Evolutionary conservation across 2,329 filamentous ascomycete genomes (phyloP), one percentile per base, ranked within the genome.

Genomic region (Fusarium liriodendri): DNA sequence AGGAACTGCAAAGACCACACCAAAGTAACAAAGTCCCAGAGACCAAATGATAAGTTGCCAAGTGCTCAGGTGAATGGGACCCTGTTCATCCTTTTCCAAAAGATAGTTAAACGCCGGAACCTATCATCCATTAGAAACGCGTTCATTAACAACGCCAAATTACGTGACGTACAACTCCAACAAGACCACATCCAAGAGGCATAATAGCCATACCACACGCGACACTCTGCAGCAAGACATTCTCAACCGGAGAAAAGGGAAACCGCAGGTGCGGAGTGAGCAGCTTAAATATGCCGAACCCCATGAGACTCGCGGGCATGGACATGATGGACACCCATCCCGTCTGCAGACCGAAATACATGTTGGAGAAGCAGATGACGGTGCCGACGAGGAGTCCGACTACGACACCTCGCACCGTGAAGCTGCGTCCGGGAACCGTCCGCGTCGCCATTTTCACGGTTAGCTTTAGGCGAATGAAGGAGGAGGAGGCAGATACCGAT

Each of bases 271-370:
- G 90, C 52, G 89, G 90, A 1, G 93, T 89, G 2, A 98, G 83
- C 7, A 92, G 88, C 79, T 94, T 95, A 87, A 99, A 99, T 76
- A 97, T 93, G 13, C 95, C 96, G 80, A 98, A 98, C 2, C 97
- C 96, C 80, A 99, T 94, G 69, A 99, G 86, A 25, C 95, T 97
- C 1, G 95, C 94, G 0, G 97, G 97, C 95, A 99, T 98, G 18
- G 95, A 94, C 97, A 99, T 98, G 76, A 94, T 94, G 78, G 92
- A 90, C 50, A 90, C 86, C 87, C 87, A 89, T 72, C 87, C 86
- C 32, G 94, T 97, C 84, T 98, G 97, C 35, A 99, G 87, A n/a
- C 97, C 97, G 81, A 99, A 99, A 83, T 98, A 99, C 87, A 97
- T 98, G 81, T 99, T 99, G 62, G 94, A 97, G 82, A 98, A 98